Percentiles rank a stretch among this genome's conserved stretches.
Conservation (phyloP, 2,329 filamentous ascomycete species). For the Neophaeococcomyces aloes region DNA sequence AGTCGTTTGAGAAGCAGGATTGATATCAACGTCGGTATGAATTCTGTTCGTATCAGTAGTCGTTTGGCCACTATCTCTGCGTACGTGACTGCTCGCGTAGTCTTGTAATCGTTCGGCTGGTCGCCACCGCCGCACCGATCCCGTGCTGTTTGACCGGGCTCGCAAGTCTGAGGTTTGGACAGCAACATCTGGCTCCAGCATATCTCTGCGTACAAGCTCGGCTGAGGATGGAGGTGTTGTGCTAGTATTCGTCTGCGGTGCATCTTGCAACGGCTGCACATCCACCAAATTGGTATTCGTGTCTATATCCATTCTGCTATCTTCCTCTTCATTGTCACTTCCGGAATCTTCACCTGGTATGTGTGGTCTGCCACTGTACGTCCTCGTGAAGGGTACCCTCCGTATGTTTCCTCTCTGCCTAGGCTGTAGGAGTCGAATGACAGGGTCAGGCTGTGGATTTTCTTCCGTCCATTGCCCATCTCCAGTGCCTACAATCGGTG, state of each 20-base stretch:
- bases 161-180: background rate
- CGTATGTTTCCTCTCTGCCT: background rate
- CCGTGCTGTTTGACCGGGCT: background rate
- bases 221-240: too few species aligned
- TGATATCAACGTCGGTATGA: background rate
- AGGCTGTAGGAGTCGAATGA: background rate
- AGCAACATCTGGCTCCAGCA: background rate
- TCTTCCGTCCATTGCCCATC: background rate
- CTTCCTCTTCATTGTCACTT: slow-evolving; percentile 1
- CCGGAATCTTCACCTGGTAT: slow-evolving; percentile 7
- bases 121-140: slow-evolving; percentile 1
- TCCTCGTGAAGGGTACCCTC: slow-evolving; percentile 1
- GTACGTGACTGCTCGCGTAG: slow-evolving; percentile 4
- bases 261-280: too few species aligned
- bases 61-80: background rate
- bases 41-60: background rate
- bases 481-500: background rate
- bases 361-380: slow-evolving; percentile 5
- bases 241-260: too few species aligned
- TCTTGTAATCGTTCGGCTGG: slow-evolving; percentile 6
- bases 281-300: too few species aligned
- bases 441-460: background rate
- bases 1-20: background rate
- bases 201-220: too few species aligned
- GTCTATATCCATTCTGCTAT: background rate